Evolutionary conservation across 2,329 filamentous ascomycete genomes (phyloP).

Genomic region (Metarhizium anisopliae): DNA sequence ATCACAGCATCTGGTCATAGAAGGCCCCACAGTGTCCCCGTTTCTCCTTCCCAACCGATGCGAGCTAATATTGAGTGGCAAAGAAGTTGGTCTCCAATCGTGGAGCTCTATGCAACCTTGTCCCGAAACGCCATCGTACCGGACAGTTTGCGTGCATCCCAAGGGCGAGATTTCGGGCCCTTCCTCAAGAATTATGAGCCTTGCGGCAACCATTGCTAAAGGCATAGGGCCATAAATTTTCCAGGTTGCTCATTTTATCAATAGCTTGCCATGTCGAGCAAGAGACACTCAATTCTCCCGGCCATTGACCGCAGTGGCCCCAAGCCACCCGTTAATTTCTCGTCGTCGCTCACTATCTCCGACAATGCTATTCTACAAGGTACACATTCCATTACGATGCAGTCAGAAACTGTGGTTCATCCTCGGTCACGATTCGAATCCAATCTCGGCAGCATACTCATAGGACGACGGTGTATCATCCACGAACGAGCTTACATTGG

Average conservation of each 20-base stretch:
- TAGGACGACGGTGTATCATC: slow-evolving; percentile 75
- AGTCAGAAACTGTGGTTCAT: slow-evolving; percentile 73
- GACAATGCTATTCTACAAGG: slow-evolving; percentile 58
- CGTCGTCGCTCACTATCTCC: slow-evolving; percentile 50
- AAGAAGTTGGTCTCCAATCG: too few species aligned
- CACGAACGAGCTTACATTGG: slow-evolving; percentile 59
- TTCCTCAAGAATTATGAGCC: too few species aligned
- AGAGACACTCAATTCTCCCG: slow-evolving; percentile 49
- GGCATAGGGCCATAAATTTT: not conserved
- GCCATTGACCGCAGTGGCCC: slow-evolving; percentile 43
- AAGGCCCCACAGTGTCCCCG: not conserved
- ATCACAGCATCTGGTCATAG: not conserved
- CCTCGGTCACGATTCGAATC: slow-evolving; percentile 75
- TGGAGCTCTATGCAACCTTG: too few species aligned
- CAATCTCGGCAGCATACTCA: slow-evolving; percentile 65
- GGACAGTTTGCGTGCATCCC: too few species aligned
- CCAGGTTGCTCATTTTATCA: not conserved
- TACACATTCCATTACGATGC: slow-evolving; percentile 68
- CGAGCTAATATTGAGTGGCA: not conserved
- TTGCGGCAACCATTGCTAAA: not conserved
- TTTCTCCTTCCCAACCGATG: not conserved
- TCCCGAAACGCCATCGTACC: too few species aligned
- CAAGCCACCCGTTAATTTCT: slow-evolving; percentile 53
- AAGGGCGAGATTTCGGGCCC: too few species aligned
- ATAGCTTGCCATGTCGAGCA: slow-evolving; percentile 28